Evolutionary conservation across 1,284 basidiomycete genomes (phyloP).

Genomic region (Pseudozyma flocculosa): DNA sequence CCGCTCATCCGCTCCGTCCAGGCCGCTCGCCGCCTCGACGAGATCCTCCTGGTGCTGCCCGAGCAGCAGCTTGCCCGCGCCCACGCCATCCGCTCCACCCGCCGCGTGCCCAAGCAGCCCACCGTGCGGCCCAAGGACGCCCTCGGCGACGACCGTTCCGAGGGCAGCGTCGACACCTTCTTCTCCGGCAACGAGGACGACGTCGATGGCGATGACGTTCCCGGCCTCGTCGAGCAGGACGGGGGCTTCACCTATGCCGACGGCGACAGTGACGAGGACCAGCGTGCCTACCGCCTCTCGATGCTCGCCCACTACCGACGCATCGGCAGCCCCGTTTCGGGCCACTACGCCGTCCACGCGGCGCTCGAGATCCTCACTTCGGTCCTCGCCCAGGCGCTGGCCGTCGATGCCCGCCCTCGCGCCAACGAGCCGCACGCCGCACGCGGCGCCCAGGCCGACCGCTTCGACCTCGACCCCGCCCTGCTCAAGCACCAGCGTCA

Average conservation of each 20-base stretch:
- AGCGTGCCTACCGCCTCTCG: conserved; percentile 57
- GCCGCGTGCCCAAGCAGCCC: conserved; percentile 35
- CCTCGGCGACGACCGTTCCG: conserved; percentile 26
- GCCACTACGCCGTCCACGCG: conserved; percentile 83
- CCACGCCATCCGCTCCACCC: conserved; percentile 45
- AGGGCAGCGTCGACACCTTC: conserved; percentile 60
- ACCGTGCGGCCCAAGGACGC: conserved; percentile 26
- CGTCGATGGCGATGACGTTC: not conserved
- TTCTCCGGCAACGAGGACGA: conserved; percentile 44
- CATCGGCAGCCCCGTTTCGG: conserved; percentile 74
- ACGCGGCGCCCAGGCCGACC: conserved; percentile 33
- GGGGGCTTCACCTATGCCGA: conserved; percentile 40
- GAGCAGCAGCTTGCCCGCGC: conserved; percentile 60
- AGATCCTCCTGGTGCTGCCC: conserved; percentile 61
- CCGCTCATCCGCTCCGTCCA: conserved; percentile 66
- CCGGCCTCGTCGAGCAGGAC: conserved; percentile 21
- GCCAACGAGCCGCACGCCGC: no score
- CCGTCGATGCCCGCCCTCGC: conserved; percentile 55
- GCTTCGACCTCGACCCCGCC: conserved; percentile 35
- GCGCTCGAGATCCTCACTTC: conserved; percentile 81
- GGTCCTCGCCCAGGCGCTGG: conserved; percentile 73
- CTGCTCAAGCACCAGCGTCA: not conserved
- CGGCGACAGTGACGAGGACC: conserved; percentile 9
- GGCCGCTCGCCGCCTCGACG: conserved; percentile 62
- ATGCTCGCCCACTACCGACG: conserved; percentile 76